Evolutionary conservation across 192 early-diverging fungal genomes (phyloP).

Genomic region (Pilobolus umbonatus): DNA sequence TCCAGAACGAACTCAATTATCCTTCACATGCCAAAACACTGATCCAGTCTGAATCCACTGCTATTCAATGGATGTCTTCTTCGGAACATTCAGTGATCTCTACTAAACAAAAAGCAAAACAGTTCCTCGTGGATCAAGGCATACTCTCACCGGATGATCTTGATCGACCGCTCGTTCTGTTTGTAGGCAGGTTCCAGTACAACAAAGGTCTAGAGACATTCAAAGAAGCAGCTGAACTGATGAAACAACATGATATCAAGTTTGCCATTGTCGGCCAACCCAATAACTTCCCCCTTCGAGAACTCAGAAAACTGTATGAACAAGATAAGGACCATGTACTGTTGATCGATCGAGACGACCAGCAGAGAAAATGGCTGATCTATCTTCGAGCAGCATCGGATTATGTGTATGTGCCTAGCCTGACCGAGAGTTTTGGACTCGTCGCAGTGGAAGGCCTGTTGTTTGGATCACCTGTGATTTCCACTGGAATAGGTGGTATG

Average conservation of each 20-base stretch:
- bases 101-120: conserved; percentile 45
- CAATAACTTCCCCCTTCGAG: conserved; percentile 44
- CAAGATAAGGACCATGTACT: conserved; percentile 36
- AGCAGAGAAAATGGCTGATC: conserved; percentile 42
- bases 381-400: conserved; percentile 51
- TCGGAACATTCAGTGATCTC: conserved; percentile 10
- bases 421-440: conserved; percentile 52
- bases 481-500: conserved; percentile 47
- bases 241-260: conserved; percentile 37
- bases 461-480: conserved; percentile 49
- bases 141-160: conserved; percentile 36
- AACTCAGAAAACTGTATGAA: conserved; percentile 30
- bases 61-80: neutral
- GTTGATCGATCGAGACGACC: conserved; percentile 34
- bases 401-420: conserved; percentile 45
- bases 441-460: conserved; percentile 53
- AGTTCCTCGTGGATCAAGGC: conserved; percentile 37
- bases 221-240: conserved; percentile 20
- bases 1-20: conserved; percentile 30
- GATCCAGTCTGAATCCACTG: neutral
- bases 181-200: conserved; percentile 53
- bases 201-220: conserved; percentile 54
- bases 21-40: conserved; percentile 27
- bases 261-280: conserved; percentile 53
- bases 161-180: conserved; percentile 40